Base-by-base conservation (phyloP, 352 stramenopile species). In the Globisporangium nagaii region DNA sequence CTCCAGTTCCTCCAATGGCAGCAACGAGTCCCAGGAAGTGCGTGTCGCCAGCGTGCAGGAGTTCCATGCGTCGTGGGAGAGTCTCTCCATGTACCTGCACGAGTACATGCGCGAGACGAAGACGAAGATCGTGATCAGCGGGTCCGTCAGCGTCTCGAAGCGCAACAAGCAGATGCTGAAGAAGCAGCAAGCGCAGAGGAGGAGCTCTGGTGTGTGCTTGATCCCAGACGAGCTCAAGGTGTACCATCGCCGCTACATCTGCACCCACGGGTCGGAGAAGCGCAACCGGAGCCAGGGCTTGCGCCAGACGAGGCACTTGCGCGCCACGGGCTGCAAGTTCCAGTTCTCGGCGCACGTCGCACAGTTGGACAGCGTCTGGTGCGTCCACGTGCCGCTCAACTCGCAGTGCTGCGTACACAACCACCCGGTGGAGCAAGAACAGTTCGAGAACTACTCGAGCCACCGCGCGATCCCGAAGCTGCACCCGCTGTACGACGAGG, bases 71-170 rank as follows among this genome's bases (percentile, higher is more conserved):
- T 50, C 27, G 2, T 50, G 43, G 43, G 43, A 25, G 4, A 34
- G 31, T 27, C 20, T 50, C 15, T 27, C 31, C 4, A 17, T 22
- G 43, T 50, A 50, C 28, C 20, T 50, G 43, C 9, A 50, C 19
- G 27, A 19, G 27, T 50, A 50, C 31, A 50, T 50, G 43, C 43
- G 28, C 15, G 27, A 10, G 27, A 50, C 43, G 27, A 19, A 22
- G 17, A 50, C 43, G 28, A 50, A 37, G 43, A 37, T 50, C 27
- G 43, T 50, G 43, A 50, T 50, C 28, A 31, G 43, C 27, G 43
- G 30, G 13, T 36, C 43, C 4, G 25, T 19, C 15, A 37, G 27
- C 25, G 43, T 39, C 11, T 19, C 27, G 3, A 50, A 37, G 10
- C 43, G 43, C 43, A 50, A 50, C 28, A 9, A 37, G 15, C n/a